phyloP scores from a whole-genome alignment of 352 stramenopile species.

The Lagenidium giganteum region DNA sequence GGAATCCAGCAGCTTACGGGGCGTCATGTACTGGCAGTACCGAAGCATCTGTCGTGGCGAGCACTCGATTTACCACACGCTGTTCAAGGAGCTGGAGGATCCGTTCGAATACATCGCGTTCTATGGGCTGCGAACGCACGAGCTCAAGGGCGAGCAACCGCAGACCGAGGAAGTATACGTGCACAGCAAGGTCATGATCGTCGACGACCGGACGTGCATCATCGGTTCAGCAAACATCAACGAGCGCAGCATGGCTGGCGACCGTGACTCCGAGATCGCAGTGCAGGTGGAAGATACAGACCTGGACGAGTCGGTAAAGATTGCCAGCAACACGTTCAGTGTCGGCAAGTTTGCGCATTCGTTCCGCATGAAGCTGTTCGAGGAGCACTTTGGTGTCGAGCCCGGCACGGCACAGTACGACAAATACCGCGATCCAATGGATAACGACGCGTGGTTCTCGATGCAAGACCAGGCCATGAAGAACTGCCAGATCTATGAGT shows the following conservation, averaged over 20 bases:
- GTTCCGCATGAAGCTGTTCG: slow-evolving; percentile 85
- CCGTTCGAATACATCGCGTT: slow-evolving; percentile 88
- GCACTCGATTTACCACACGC: slow-evolving; percentile 75
- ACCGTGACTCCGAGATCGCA: slow-evolving; percentile 86
- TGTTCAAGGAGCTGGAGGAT: slow-evolving; percentile 75
- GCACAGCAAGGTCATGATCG: slow-evolving; percentile 91
- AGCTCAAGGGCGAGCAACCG: slow-evolving; percentile 25
- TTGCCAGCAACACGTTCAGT: slow-evolving; percentile 34
- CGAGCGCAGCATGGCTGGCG: slow-evolving; percentile 81
- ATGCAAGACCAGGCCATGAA: slow-evolving; percentile 83
- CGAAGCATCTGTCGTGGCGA: slow-evolving; percentile 78
- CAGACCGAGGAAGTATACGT: slow-evolving; percentile 83
- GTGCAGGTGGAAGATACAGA: slow-evolving; percentile 78
- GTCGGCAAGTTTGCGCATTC: slow-evolving; percentile 81
- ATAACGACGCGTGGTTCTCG: slow-evolving; percentile 65
- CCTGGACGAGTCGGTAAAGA: slow-evolving; percentile 45
- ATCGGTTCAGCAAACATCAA: slow-evolving; percentile 87
- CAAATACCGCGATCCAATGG: slow-evolving; percentile 57
- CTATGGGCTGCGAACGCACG: slow-evolving; percentile 72
- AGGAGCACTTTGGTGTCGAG: slow-evolving; percentile 74
- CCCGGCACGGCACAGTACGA: slow-evolving; percentile 42
- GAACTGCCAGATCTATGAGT: slow-evolving; percentile 82
- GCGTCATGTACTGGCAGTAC: slow-evolving; percentile 88
- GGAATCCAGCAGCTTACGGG: slow-evolving; percentile 72
- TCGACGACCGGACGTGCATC: slow-evolving; percentile 74